A percentile compares a stretch with the other conserved stretches of the same genome.
Evolutionary conservation across 2,329 filamentous ascomycete genomes (phyloP).

Genomic region (Colletotrichum sp.): DNA sequence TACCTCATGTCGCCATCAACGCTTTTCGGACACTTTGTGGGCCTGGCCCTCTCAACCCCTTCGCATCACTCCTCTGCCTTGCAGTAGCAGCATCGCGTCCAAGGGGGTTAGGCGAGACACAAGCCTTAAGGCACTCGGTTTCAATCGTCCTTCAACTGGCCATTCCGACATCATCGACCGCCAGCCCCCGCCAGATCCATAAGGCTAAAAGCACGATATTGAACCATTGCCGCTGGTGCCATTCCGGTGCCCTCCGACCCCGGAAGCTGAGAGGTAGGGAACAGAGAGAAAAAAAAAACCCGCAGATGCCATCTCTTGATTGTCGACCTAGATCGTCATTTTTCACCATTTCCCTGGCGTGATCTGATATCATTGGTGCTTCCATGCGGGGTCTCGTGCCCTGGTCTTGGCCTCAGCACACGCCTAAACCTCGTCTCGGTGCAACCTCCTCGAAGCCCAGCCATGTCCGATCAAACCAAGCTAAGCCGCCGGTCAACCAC

Average conservation of each 20-base stretch:
- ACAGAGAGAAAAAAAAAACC: not conserved
- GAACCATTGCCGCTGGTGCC: not conserved
- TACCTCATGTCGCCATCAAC: slow-evolving; percentile 9
- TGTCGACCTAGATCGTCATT: slow-evolving; percentile 4
- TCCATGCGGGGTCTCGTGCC: slow-evolving; percentile 6
- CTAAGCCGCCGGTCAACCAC: not conserved
- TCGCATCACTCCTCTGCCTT: not conserved
- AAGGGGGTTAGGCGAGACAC: not conserved
- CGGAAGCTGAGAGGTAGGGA: not conserved
- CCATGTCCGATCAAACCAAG: not conserved
- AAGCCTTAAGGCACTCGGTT: not conserved
- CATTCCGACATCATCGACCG: slow-evolving; percentile 2
- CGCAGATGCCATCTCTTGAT: slow-evolving; percentile 6
- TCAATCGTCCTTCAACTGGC: not conserved
- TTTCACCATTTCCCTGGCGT: not conserved
- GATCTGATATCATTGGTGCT: slow-evolving; percentile 17
- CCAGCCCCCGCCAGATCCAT: not conserved
- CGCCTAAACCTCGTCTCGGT: not conserved
- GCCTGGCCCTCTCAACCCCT: not conserved
- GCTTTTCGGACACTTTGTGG: slow-evolving; percentile 7
- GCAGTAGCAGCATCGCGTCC: not conserved
- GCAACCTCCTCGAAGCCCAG: not conserved
- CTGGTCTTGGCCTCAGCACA: slow-evolving; percentile 3
- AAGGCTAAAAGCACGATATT: not conserved
- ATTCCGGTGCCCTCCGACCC: not conserved